Base-by-base conservation (phyloP, 345 rosid genomes). In the Dipteronia dyeriana region DNA sequence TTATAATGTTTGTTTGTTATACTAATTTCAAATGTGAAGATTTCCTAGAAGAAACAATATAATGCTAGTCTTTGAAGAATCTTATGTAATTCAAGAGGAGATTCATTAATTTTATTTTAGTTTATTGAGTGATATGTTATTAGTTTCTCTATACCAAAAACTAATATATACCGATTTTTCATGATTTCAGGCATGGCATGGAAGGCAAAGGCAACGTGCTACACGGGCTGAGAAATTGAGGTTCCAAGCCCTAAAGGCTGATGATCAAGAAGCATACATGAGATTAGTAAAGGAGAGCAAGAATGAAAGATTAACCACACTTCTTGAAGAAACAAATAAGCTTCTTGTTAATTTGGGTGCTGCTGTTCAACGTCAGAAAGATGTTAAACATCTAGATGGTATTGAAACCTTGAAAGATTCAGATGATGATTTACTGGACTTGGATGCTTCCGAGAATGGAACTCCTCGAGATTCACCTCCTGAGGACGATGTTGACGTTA, bases 301-400 rank as follows among this genome's bases (percentile, higher is more conserved):
- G 81, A 97, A 97, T 78, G 97, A 94, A 84, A 85, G 99, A 64
- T 83, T 97, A 59, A 97, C 98, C 68, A 91, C 83, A 45, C 97
- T 97, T 84, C 94, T 97, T 73, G 87, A 88, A 74, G 99, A 97
- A 89, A 94, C 99, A 75, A 94, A 97, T 86, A 94, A 92, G 78
- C 97, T 97, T 57, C 97, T 97, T 80, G 84, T 85, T 80, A 97
- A 92, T 79, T 85, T 97, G 85, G 99, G 99, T 83, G 99, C 99
- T 75, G 98, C 98, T 72, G 99, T 94, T 79, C 97, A 97, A 79
- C 95, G 99, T 73, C 94, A 97, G 84, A 97, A 97, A 90, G 97
- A 87, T 91, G 84, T 90, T 34, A 90, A 89, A 82, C 79, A 70
- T 75, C 77, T 90, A 41, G 97, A 94, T 67, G 97, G 89, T 68